Evolutionary conservation across 2,329 filamentous ascomycete genomes (phyloP).

Genomic region (Talaromyces sp.): DNA sequence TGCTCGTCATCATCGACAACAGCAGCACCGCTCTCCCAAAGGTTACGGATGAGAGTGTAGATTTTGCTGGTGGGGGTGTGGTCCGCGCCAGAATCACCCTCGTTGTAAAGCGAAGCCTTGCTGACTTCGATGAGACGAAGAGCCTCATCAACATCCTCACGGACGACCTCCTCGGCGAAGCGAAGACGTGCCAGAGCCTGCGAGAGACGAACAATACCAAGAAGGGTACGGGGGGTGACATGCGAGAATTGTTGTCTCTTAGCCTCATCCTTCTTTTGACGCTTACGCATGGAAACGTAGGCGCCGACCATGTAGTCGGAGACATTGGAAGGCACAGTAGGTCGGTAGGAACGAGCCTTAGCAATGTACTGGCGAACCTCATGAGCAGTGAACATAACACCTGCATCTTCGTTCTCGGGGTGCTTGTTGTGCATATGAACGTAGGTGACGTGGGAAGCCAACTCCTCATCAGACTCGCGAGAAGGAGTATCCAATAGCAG

Average conservation of each 20-base stretch:
- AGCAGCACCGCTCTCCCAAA: slow-evolving; percentile 81
- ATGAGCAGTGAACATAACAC: slow-evolving; percentile 83
- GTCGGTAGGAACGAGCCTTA: slow-evolving; percentile 85
- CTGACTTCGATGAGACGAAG: slow-evolving; percentile 87
- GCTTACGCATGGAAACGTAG: slow-evolving; percentile 90
- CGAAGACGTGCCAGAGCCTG: slow-evolving; percentile 91
- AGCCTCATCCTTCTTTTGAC: slow-evolving; percentile 88
- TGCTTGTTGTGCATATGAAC: slow-evolving; percentile 97
- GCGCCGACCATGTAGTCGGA: slow-evolving; percentile 97
- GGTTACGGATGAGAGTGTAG: slow-evolving; percentile 87
- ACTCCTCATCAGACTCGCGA: slow-evolving; percentile 85
- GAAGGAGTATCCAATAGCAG: slow-evolving; percentile 92
- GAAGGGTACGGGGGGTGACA: slow-evolving; percentile 88
- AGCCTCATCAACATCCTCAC: slow-evolving; percentile 95
- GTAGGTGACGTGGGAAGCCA: slow-evolving; percentile 92
- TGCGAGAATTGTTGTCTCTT: slow-evolving; percentile 91
- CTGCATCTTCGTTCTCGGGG: slow-evolving; percentile 70
- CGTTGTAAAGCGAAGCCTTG: slow-evolving; percentile 84
- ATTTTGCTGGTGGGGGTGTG: slow-evolving; percentile 86
- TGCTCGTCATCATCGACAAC: slow-evolving; percentile 73
- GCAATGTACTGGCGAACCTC: slow-evolving; percentile 97
- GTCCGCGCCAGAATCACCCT: slow-evolving; percentile 65
- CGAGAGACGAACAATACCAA: slow-evolving; percentile 88
- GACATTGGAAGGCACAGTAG: slow-evolving; percentile 78
- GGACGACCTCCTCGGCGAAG: slow-evolving; percentile 81